Conservation (phyloP, 345 rosid genomes). For the Eucalyptus brandiana region DNA sequence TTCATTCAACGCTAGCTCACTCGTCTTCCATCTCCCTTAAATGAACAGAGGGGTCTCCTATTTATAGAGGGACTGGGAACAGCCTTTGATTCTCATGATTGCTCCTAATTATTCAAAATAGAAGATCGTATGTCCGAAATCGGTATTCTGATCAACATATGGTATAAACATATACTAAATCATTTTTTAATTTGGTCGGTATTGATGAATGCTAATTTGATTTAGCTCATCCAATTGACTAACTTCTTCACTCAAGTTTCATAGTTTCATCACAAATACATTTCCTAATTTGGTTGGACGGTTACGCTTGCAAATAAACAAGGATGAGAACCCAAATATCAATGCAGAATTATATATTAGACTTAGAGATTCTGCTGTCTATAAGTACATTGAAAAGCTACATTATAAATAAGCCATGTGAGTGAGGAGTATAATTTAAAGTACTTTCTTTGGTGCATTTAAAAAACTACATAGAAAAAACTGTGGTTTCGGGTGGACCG, state of each 20-base stretch:
- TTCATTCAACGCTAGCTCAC: not conserved
- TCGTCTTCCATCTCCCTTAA: not conserved
- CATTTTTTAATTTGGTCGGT: not conserved
- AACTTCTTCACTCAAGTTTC: not conserved
- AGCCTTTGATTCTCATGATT: not conserved
- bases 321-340: not conserved
- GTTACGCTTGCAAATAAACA: not conserved
- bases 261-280: not conserved
- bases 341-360: not conserved
- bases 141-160: not conserved
- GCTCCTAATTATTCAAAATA: not conserved
- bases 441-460: not conserved
- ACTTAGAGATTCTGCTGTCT: not conserved
- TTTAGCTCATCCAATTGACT: not conserved
- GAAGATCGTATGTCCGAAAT: not conserved
- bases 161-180: not conserved
- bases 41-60: not conserved
- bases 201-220: not conserved
- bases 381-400: not conserved
- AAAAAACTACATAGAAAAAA: not conserved
- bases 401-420: not conserved
- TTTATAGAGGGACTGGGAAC: not conserved
- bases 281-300: not conserved
- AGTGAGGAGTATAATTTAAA: not conserved
- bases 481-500: not conserved